Evolutionary conservation across 2,329 filamentous ascomycete species (phyloP), one percentile per base, ranked within the genome.

Genomic region (Trichoderma sp.): DNA sequence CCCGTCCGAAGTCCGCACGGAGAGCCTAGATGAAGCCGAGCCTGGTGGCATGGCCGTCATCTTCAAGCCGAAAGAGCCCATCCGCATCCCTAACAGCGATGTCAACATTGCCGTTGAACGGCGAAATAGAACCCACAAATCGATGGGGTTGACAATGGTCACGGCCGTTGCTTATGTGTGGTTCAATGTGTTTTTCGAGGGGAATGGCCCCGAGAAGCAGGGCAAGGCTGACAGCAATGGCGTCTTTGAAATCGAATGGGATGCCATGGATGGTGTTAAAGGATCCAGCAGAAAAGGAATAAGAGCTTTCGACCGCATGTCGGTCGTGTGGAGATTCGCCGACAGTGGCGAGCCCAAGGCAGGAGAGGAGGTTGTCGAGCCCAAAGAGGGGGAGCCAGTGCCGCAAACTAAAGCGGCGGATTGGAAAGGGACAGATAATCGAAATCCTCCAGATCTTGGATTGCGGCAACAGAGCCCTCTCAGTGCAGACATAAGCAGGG

Each of bases 161-260:
- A 97, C 95, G 0, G 91, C 95, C 0, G 91, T 98, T 11, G 95
- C 95, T 0, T 95, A 98, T 77, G 93, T 97, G 17, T 99, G 96
- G 96, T 97, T 98, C 85, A 99, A 99, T 78, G 86, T 91, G 2
- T 98, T 91, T 81, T 98, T 98, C 77, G 96, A 98, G 82, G 94
- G 95, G 58, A 84, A 88, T 23, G 92, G 92, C 0, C 90, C 92
- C 0, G 92, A 94, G 77, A 85, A 90, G 55, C 81, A 84, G 32
- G 93, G 92, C 28, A 82, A 85, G 17, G 85, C 93, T 0, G 87
- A 92, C 63, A 87, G 91, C 57, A 92, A 87, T 11, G 95, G 88
- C 12, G 83, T 89, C 3, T 90, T 90, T 64, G 81, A 83, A 71
- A 86, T 90, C 32, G 85, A 86, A 1, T 90, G 88, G 88, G 87